Conservation (phyloP, 768 basidiomycete genomes). For the Leucocoprinus birnbaumii region DNA sequence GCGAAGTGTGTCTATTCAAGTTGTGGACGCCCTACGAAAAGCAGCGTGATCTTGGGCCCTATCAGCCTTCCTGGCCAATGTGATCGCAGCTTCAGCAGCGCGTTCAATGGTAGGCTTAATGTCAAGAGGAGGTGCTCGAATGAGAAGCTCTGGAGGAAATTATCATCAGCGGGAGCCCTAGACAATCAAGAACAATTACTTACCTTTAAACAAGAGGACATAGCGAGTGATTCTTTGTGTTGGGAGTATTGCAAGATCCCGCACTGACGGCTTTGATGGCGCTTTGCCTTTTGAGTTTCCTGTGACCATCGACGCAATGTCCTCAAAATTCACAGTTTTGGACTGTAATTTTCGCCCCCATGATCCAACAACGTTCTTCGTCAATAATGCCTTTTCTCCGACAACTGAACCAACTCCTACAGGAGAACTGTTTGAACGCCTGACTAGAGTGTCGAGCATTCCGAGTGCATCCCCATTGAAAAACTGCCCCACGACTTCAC, state of each 20-base stretch:
- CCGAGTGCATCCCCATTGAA: background rate
- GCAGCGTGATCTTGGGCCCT: constrained; percentile 22
- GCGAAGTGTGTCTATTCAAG: background rate
- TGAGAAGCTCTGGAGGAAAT: constrained; percentile 41
- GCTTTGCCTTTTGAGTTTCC: constrained; percentile 5
- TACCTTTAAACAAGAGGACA: constrained; percentile 58
- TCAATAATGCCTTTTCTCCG: background rate
- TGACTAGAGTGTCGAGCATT: background rate
- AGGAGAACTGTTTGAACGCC: constrained; percentile 6
- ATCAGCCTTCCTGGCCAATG: constrained; percentile 21
- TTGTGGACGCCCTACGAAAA: constrained; percentile 8
- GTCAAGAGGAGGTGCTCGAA: constrained; percentile 45
- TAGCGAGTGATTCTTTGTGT: constrained; percentile 65
- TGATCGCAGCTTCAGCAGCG: constrained; percentile 26
- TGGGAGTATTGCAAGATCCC: constrained; percentile 64
- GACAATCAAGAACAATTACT: constrained; percentile 10
- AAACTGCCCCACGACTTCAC: constrained; percentile 42
- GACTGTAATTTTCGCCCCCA: constrained; percentile 16
- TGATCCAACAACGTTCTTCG: constrained; percentile 15
- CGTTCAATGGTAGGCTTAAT: constrained; percentile 17
- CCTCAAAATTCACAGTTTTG: constrained; percentile 2
- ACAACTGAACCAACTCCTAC: background rate
- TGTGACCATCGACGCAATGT: background rate
- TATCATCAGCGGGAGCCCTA: background rate
- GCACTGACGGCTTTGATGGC: constrained; percentile 26